Evolutionary conservation across 2,329 filamentous ascomycete genomes (phyloP), one percentile per base, ranked within the genome.

Genomic region (Talaromyces atroroseus): DNA sequence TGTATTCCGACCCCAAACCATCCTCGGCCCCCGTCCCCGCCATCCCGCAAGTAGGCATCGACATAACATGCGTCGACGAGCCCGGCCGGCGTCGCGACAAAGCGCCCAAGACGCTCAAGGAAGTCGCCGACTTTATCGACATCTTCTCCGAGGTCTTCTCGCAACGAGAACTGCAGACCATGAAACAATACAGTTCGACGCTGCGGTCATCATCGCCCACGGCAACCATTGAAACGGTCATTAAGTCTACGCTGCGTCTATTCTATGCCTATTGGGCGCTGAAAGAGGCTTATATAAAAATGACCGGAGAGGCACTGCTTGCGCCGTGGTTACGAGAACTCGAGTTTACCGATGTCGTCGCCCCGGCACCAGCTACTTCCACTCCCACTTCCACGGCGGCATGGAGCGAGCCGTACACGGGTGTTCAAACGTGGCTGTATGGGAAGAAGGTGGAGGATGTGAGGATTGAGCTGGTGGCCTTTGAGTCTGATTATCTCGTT

Each of bases 201-300:
- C 50, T 23, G 47, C 58, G 38, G 58, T 16, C 24, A 49, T 54
- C 18, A 59, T 60, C 40, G 32, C 61, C 23, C 66, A 75, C 58
- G 54, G 64, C 72, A 59, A 60, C 71, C 32, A 69, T 81, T 1
- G 65, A 64, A 36, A 57, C 62, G 65, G 62, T 78, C 42, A 76
- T 83, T n/a, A 76, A 80, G 36, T 78, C 80, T 18, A 82, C 84
- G 49, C 66, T 85, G 20, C 74, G 84, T 0, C 73, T 82, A 1
- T 87, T 87, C 66, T 87, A 85, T 61, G 79, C 82, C 0, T 84
- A 80, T 64, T 87, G 83, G 80, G 82, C 80, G 62, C 78, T 84
- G 56, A 86, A 86, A 64, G 84, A 87, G 64, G 82, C 84, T 1
- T 86, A 85, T 68, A 81, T 86, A 65, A 87, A 86, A 71, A 80